Percentiles rank a stretch among this genome's conserved stretches.
phyloP scores from a whole-genome alignment of 2,329 filamentous ascomycete species.

The Chaetothyriales sp. region DNA sequence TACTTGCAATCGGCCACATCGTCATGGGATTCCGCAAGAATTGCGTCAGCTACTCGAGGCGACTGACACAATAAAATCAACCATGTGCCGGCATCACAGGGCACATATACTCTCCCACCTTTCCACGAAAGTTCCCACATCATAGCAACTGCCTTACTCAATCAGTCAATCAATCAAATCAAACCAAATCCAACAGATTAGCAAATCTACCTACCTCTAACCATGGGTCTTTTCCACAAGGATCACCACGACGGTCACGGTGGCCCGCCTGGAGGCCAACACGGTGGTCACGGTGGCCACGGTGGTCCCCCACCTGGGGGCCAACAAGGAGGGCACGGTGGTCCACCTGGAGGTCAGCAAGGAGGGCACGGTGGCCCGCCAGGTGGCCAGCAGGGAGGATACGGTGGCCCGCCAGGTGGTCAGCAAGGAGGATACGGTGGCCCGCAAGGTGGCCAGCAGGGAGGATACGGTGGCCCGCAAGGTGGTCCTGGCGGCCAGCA shows the following conservation, averaged over 20 bases:
- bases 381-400: background rate
- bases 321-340: background rate
- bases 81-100: background rate
- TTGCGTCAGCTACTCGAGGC: background rate
- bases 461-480: background rate
- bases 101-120: background rate
- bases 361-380: background rate
- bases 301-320: background rate
- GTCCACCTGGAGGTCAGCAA: background rate
- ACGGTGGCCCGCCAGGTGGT: background rate
- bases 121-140: background rate
- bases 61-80: background rate
- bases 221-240: background rate
- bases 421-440: background rate
- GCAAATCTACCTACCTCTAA: background rate
- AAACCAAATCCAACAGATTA: background rate
- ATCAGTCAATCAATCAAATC: background rate
- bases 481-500: background rate
- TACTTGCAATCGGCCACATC: background rate
- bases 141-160: background rate
- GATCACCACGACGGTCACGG: background rate
- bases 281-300: background rate
- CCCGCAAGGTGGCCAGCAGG: no score
- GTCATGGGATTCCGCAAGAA: background rate
- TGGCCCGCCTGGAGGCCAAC: no score